Evolutionary conservation across 2,329 filamentous ascomycete genomes (phyloP).

Genomic region (Aspergillus sojae): DNA sequence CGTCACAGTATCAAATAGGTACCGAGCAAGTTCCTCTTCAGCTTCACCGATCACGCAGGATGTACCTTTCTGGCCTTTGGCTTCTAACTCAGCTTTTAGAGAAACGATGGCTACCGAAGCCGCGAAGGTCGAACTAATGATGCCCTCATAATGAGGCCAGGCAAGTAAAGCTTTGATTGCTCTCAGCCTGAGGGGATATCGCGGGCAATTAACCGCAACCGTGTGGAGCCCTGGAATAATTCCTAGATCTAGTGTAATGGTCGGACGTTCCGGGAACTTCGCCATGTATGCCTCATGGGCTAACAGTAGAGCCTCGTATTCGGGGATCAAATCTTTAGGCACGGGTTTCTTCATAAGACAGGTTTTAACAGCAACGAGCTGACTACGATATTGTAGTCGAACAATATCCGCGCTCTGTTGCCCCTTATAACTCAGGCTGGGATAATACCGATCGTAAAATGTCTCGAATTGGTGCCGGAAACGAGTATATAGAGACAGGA

Average conservation of each 20-base stretch:
- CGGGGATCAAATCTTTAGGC: background rate
- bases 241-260: background rate
- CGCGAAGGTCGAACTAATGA: background rate
- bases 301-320: background rate
- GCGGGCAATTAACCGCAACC: background rate
- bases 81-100: background rate
- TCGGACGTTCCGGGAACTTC: conserved; percentile 4
- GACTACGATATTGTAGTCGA: conserved; percentile 4
- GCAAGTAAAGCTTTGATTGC: conserved; percentile 1
- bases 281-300: background rate
- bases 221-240: background rate
- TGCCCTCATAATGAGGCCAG: conserved; percentile 11
- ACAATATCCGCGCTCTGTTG: conserved; percentile 1
- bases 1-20: background rate
- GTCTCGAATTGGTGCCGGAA: conserved; percentile 2
- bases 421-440: background rate
- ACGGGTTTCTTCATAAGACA: background rate
- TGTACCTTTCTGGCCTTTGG: background rate
- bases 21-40: background rate
- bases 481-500: background rate
- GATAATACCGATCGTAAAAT: background rate
- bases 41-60: background rate
- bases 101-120: background rate
- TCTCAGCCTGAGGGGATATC: background rate
- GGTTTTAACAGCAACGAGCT: conserved; percentile 5